These are phyloP conservation scores for Westerdykella aurantiaca DNA, from an alignment of 2,329 filamentous ascomycete genomes.

Conservation along the genomic window DNA sequence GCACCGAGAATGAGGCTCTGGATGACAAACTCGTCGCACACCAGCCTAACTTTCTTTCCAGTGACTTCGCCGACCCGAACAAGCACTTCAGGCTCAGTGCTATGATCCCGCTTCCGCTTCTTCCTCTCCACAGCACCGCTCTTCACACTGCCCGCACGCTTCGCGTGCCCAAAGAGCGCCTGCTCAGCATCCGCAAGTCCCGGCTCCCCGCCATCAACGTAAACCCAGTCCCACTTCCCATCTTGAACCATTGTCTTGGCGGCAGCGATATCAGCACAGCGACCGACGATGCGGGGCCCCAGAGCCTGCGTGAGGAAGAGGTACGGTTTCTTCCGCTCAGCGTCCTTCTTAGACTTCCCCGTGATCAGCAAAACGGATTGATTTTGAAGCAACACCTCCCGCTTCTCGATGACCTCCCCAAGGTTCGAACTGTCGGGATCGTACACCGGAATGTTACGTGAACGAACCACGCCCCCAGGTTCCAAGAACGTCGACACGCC, in stretches of 20 bases:
- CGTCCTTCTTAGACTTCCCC: slow-evolving; percentile 55
- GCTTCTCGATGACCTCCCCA: slow-evolving; percentile 18
- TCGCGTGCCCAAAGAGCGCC: slow-evolving; percentile 40
- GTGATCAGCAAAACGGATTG: slow-evolving; percentile 69
- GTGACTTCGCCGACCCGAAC: slow-evolving; percentile 31
- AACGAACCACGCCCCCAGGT: slow-evolving; percentile 61
- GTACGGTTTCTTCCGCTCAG: slow-evolving; percentile 64
- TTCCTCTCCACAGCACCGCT: slow-evolving; percentile 20
- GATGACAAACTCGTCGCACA: slow-evolving; percentile 81
- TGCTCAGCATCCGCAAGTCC: slow-evolving; percentile 49
- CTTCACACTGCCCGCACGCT: slow-evolving; percentile 8
- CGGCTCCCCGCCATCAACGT: slow-evolving; percentile 64
- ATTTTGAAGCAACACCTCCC: slow-evolving; percentile 59
- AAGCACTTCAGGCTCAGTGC: slow-evolving; percentile 16
- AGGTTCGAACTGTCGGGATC: slow-evolving; percentile 47
- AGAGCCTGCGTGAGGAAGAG: slow-evolving; percentile 74
- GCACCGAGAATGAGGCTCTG: slow-evolving; percentile 87
- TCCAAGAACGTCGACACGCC: slow-evolving; percentile 73
- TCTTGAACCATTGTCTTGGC: slow-evolving; percentile 56
- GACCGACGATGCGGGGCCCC: slow-evolving; percentile 61
- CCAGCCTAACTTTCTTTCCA: slow-evolving; percentile 56
- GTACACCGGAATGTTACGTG: slow-evolving; percentile 60
- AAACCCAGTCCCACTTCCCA: slow-evolving; percentile 69
- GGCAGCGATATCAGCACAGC: slow-evolving; percentile 60
- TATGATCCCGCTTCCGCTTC: slow-evolving; percentile 43